A percentile compares a stretch with the other conserved stretches of the same genome.
Conservation (phyloP, 768 basidiomycete genomes). For the Russula brevipes region DNA sequence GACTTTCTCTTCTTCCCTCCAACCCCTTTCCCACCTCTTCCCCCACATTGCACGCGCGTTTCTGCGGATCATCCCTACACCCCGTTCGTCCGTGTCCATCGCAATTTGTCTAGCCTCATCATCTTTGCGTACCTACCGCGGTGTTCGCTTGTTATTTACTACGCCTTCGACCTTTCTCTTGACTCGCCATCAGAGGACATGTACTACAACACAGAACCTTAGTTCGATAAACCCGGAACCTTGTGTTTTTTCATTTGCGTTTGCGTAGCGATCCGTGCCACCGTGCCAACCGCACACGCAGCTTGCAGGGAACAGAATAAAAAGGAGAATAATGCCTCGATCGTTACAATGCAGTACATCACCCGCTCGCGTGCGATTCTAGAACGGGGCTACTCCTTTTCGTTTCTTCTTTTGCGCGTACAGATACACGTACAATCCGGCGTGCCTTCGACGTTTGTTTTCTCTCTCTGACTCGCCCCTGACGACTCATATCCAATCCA, state of each 20-base stretch:
- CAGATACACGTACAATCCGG: conserved; percentile 14
- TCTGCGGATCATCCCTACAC: neutral
- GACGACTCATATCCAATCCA: conserved; percentile 11
- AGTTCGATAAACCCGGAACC: neutral
- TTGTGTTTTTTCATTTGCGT: neutral
- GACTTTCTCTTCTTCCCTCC: neutral
- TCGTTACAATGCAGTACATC: conserved; percentile 3
- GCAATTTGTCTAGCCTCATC: neutral
- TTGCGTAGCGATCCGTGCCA: neutral
- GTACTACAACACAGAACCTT: conserved; percentile 7
- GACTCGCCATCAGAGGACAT: neutral
- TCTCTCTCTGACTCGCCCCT: neutral
- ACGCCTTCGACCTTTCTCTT: neutral
- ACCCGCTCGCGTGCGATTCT: neutral
- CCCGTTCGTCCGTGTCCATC: neutral
- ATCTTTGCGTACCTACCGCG: neutral
- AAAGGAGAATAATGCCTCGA: neutral
- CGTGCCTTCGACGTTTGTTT: neutral
- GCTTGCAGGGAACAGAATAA: neutral
- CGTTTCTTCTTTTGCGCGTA: neutral
- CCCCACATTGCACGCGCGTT: neutral
- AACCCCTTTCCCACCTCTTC: neutral
- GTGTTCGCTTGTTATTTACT: neutral
- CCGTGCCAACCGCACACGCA: neutral
- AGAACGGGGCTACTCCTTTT: neutral